Conservation (phyloP, 208 protist genomes). For the Leishmania gerbilli region DNA sequence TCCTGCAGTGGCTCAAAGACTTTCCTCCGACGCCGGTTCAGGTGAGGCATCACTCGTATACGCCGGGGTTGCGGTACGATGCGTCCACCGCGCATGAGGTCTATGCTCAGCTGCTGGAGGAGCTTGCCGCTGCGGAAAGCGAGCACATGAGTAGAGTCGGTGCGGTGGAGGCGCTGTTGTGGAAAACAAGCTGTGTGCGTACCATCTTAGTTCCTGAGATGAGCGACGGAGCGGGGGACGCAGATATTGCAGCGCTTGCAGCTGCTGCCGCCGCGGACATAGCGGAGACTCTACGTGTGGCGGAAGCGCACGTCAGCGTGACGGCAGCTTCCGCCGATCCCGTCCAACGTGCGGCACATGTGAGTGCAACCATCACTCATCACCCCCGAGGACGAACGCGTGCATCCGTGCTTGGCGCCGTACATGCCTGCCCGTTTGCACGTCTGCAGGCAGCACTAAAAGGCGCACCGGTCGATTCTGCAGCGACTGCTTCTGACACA, state of each 20-base stretch:
- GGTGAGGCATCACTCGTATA: too few species aligned
- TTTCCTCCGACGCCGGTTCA: not conserved
- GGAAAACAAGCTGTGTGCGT: not conserved
- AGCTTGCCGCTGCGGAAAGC: not conserved
- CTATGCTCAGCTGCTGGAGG: slow-evolving; percentile 1
- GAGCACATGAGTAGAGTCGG: not conserved
- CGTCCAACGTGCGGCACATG: not conserved
- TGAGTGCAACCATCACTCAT: not conserved
- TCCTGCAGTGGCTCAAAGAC: slow-evolving; percentile 3
- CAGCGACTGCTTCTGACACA: not conserved
- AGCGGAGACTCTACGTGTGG: not conserved
- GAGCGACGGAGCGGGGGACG: not conserved
- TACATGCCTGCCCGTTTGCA: not conserved
- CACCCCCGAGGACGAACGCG: not conserved
- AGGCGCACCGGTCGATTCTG: not conserved
- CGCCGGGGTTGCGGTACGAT: not conserved
- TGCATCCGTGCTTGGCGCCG: not conserved
- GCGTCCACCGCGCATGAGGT: not conserved
- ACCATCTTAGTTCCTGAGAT: slow-evolving; percentile 4
- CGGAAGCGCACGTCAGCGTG: not conserved
- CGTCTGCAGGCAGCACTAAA: not conserved
- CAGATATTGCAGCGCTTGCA: not conserved
- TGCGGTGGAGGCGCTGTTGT: not conserved
- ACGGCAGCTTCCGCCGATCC: not conserved
- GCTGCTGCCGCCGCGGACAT: not conserved